Evolutionary conservation across 2,329 filamentous ascomycete species (phyloP).

Genomic region (Neonectria magnoliae): DNA sequence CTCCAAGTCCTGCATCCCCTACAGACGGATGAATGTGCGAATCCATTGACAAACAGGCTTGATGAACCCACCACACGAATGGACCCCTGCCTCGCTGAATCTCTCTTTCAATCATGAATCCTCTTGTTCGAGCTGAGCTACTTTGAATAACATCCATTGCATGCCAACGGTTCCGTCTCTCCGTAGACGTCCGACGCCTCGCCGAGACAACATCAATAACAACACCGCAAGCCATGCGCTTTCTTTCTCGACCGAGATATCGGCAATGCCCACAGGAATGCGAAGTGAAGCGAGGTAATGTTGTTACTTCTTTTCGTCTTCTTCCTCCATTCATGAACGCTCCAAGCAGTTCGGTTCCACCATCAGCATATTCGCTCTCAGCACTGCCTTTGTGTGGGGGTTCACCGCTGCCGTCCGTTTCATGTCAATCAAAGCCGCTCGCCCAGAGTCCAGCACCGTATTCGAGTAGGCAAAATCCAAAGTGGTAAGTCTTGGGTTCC

Average conservation of each 20-base stretch:
- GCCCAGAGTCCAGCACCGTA: slow-evolving; percentile 12
- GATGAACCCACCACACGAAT: background rate
- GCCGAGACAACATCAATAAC: slow-evolving; percentile 13
- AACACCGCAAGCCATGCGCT: slow-evolving; percentile 35
- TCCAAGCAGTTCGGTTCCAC: slow-evolving; percentile 6
- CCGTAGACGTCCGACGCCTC: slow-evolving; percentile 6
- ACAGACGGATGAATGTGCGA: too few relatives aligned
- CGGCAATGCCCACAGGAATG: slow-evolving; percentile 30
- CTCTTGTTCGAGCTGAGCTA: slow-evolving; percentile 17
- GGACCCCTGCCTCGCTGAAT: background rate
- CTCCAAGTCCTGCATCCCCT: background rate
- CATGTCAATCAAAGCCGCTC: slow-evolving; percentile 29
- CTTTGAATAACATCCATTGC: slow-evolving; percentile 13
- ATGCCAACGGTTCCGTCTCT: slow-evolving; percentile 15
- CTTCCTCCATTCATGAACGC: background rate
- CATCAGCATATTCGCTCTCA: background rate
- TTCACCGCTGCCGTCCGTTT: slow-evolving; percentile 23
- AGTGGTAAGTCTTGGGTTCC: slow-evolving; percentile 27
- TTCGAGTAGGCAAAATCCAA: slow-evolving; percentile 30
- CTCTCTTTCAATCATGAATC: slow-evolving; percentile 18
- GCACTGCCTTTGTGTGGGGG: slow-evolving; percentile 1
- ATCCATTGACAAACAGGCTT: background rate
- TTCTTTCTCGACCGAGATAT: slow-evolving; percentile 26
- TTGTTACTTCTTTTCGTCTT: slow-evolving; percentile 18
- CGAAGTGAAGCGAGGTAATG: slow-evolving; percentile 17